A percentile compares a stretch with the other conserved stretches of the same genome.
Evolutionary conservation across 805 yeast species (phyloP).

Genomic region (Maudiozyma pseudohumilis): DNA sequence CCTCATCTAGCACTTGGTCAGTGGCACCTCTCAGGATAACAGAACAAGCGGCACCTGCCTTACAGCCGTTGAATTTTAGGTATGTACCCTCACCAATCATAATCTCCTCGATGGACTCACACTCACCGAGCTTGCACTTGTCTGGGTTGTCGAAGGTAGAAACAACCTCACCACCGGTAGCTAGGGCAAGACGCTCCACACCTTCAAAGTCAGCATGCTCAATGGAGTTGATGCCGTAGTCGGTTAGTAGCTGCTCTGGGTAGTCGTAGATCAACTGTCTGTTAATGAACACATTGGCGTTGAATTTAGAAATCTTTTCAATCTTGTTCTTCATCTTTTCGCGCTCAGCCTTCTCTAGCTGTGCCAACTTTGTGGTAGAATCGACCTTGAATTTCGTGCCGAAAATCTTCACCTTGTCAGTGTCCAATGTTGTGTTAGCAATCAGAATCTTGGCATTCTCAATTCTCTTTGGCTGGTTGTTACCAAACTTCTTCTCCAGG

Average conservation of each 20-base stretch:
- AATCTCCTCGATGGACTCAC: conserved; percentile 84
- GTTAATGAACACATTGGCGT: conserved; percentile 83
- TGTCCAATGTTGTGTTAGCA: conserved; percentile 93
- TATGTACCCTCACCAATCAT: conserved; percentile 87
- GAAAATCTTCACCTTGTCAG: conserved; percentile 93
- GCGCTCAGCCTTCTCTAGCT: conserved; percentile 87
- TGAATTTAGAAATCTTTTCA: conserved; percentile 78
- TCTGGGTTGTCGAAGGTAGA: conserved; percentile 94
- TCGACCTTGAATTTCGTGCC: conserved; percentile 98
- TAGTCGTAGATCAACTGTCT: conserved; percentile 95
- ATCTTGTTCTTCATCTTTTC: conserved; percentile 86
- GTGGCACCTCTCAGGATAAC: conserved; percentile 95
- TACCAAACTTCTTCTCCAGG: conserved; percentile 84
- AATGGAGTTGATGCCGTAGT: conserved; percentile 76
- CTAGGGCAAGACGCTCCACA: conserved; percentile 89
- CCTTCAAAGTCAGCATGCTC: conserved; percentile 99
- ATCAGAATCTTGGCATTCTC: conserved; percentile 79
- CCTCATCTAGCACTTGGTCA: conserved; percentile 90
- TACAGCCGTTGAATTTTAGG: conserved; percentile 90
- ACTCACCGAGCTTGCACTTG: conserved; percentile 72
- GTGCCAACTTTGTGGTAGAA: conserved; percentile 87
- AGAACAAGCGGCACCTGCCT: conserved; percentile 93
- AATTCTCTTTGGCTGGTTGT: conserved; percentile 80
- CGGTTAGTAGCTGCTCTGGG: conserved; percentile 93
- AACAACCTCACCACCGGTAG: conserved; percentile 96